Evolutionary conservation across 2,329 filamentous ascomycete genomes (phyloP), one percentile per base, ranked within the genome.

Genomic region (Diaporthe amygdali): DNA sequence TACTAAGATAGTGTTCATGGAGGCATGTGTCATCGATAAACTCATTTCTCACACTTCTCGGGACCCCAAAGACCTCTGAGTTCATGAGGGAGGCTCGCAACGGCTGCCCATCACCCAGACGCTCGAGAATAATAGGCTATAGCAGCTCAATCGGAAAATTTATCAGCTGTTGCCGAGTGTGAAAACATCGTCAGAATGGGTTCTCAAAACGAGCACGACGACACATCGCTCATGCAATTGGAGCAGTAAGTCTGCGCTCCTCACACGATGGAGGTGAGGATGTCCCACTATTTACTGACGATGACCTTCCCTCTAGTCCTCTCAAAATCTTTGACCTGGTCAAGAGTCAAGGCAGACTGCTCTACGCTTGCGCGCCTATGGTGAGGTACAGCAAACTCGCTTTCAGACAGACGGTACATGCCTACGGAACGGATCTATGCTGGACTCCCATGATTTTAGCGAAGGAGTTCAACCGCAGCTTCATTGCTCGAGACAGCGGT

Each of bases 401-500:
- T 55, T 93, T 94, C 77, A 88, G 92, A 59, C 88, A 92, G 75
- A 91, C 91, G 0, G 89, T 91, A 3, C 86, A 90, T 73, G 83
- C 88, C 59, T 93, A 92, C 78, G 89, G 88, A 59, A 88, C 88
- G 20, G 91, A 93, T 78, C 78, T 93, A 8, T 90, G 88, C 74
- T 93, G 91, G 88, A 93, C 91, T 2, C 92, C 92, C 52, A 93
- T 93, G 92, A 89, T 92, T 68, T 82, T 92, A 3, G 90, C 90
- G 66, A 92, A 92, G 76, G 90, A 92, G 77, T 92, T 92, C 78
- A 92, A 92, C 81, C 84, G 90, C 30, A 91, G 84, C 76, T 78
- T 81, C 25, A 81, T 88, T 74, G 90, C 90, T 63, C 84, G 90
- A 69, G 88, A 91, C 73, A 90, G 88, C 77, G 90, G 88, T 89